Base-by-base conservation (phyloP, 805 yeast species). In the Kuraishia cidri region DNA sequence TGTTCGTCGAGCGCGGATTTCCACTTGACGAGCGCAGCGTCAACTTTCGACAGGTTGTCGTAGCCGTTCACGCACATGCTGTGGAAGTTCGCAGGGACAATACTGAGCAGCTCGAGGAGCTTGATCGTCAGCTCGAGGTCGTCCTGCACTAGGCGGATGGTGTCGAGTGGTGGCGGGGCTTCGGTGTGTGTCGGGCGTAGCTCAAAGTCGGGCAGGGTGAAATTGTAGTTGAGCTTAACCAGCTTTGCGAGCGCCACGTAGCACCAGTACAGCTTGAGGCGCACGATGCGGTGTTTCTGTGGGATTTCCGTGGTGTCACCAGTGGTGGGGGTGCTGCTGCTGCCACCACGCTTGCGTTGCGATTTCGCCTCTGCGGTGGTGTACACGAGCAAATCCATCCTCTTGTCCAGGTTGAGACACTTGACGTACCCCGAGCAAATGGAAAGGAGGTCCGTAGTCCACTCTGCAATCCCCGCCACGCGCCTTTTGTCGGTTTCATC, bases 201-300 rank as follows among this genome's bases (percentile, higher is more conserved):
- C 24, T 37, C 32, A 18, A 29, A 23, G 18, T 36, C 28, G 30
- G 13, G 20, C 28, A 29, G 31, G 35, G 39, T 23, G 28, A 45
- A 29, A 34, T 47, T 48, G 34, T 48, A 56, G 26, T 44, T 44
- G 6, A 52, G 41, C 38, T 56, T 45, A 24, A 52, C 43, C 29
- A 55, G 38, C 26, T 52, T 43, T 2, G 45, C 35, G 18, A 65
- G 42, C n/a, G 62, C 54, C 25, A 53, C 52, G 37, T 52, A 59
- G 35, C 62, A 56, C 73, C 73, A 66, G 38, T 56, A 67, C 7
- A 67, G 39, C 35, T 62, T 64, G 24, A 64, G 44, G 39, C 69
- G 48, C 32, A 49, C 57, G 30, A 48, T 45, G 35, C 44, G 48
- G 22, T 40, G 35, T 10, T 47, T 33, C 27, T 49, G 49, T 2